phyloP scores from a whole-genome alignment of 768 basidiomycete species.

The Pleurotus tuber-regium region DNA sequence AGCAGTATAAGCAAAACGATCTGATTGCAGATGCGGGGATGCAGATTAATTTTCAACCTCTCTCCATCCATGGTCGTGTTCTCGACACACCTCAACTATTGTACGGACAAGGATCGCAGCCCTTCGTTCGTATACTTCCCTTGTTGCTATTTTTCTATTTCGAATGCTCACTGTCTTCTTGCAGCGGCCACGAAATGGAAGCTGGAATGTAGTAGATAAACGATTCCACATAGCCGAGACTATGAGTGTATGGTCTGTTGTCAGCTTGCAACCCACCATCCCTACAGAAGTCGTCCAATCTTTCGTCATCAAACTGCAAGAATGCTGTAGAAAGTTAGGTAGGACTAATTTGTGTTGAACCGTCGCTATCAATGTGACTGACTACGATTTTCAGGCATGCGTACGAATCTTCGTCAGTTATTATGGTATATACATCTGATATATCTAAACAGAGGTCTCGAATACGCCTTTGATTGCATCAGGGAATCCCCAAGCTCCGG shows the following conservation, averaged over 20 bases:
- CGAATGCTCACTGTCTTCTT: neutral
- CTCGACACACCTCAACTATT: conserved; percentile 15
- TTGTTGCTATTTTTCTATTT: neutral
- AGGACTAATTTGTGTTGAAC: neutral
- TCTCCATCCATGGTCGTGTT: conserved; percentile 14
- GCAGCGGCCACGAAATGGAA: conserved; percentile 23
- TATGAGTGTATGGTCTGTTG: conserved; percentile 20
- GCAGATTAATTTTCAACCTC: conserved; percentile 13
- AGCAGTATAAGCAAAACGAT: conserved; percentile 14
- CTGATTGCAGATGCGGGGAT: conserved; percentile 15
- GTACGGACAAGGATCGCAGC: conserved; percentile 8
- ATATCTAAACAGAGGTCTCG: too few relatives aligned
- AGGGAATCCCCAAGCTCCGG: conserved; percentile 1
- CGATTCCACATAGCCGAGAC: conserved; percentile 15
- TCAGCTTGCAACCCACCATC: conserved; percentile 13
- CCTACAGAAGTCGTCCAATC: neutral
- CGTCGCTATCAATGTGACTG: neutral
- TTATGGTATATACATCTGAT: too few relatives aligned
- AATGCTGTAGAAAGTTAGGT: conserved; percentile 14
- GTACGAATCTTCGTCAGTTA: too few relatives aligned
- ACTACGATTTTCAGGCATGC: conserved; percentile 13
- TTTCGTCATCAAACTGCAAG: conserved; percentile 1
- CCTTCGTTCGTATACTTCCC: neutral
- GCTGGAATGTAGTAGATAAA: conserved; percentile 26
- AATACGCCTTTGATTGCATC: neutral